Conservation (phyloP, 2,329 filamentous ascomycete genomes). For the Colletotrichum filicis region DNA sequence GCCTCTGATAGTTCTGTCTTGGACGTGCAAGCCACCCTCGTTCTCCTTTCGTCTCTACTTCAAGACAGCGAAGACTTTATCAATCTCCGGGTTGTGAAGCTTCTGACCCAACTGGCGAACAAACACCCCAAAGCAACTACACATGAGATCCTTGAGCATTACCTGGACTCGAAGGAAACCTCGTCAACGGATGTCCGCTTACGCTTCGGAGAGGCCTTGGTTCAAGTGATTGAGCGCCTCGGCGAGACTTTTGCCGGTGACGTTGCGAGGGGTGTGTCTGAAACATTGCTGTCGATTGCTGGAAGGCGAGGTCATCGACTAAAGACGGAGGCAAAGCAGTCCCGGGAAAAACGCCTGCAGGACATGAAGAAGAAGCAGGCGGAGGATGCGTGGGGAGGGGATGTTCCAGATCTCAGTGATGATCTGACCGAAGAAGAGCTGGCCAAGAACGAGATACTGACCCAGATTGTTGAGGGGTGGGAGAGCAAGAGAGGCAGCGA, state of each 20-base stretch:
- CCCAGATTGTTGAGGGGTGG: conserved; percentile 37
- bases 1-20: conserved; percentile 65
- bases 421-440: conserved; percentile 55
- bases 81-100: conserved; percentile 73
- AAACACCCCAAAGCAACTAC: conserved; percentile 71
- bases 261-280: conserved; percentile 60
- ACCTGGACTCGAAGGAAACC: conserved; percentile 72
- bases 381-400: conserved; percentile 65
- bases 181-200: conserved; percentile 71
- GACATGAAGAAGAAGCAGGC: conserved; percentile 61
- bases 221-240: conserved; percentile 72
- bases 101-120: conserved; percentile 70
- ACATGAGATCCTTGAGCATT: conserved; percentile 73
- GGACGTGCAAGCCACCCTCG: conserved; percentile 73
- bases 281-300: conserved; percentile 71
- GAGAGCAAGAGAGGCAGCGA: conserved; percentile 37
- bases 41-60: conserved; percentile 72
- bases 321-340: conserved; percentile 68
- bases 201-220: conserved; percentile 74
- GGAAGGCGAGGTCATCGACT: conserved; percentile 71
- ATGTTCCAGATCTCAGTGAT: conserved; percentile 61
- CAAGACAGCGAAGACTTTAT: conserved; percentile 78
- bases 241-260: conserved; percentile 66
- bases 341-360: conserved; percentile 59
- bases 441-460: conserved; percentile 60